These are phyloP conservation scores for Volvox reticuliferus DNA, from an alignment of 139 green algal species.

Conservation along the genomic window DNA sequence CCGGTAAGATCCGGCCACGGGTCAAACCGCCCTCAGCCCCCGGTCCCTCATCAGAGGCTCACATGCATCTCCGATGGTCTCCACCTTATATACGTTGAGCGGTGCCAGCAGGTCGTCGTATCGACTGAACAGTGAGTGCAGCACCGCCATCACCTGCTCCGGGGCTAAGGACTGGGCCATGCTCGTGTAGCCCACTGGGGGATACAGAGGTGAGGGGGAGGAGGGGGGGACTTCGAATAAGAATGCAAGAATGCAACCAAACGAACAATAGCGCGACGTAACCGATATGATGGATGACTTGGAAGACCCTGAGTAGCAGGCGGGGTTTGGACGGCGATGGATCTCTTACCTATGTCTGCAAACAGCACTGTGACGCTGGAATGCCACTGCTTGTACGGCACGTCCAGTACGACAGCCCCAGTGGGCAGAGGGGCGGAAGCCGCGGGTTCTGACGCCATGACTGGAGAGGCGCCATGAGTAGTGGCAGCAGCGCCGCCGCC, in stretches of 20 bases:
- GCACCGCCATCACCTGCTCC: slow-evolving; percentile 49
- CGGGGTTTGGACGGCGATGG: too few species aligned
- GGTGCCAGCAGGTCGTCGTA: slow-evolving; percentile 51
- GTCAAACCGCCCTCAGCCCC: too few species aligned
- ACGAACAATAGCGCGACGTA: too few species aligned
- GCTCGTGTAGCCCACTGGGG: slow-evolving; percentile 31
- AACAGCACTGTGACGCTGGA: slow-evolving; percentile 29
- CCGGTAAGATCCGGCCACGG: too few species aligned
- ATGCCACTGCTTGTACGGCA: slow-evolving; percentile 62
- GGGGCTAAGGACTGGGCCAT: slow-evolving; percentile 29
- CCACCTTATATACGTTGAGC: slow-evolving; percentile 51
- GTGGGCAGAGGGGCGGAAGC: too few species aligned
- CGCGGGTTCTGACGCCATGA: neutral
- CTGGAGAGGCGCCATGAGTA: neutral
- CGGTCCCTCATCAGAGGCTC: neutral
- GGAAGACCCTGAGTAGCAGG: too few species aligned
- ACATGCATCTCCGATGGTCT: slow-evolving; percentile 55
- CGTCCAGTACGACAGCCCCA: neutral
- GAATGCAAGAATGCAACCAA: too few species aligned
- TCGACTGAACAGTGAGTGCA: slow-evolving; percentile 52
- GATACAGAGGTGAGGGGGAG: neutral
- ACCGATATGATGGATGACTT: too few species aligned
- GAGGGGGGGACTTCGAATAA: neutral
- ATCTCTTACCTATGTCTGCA: slow-evolving; percentile 17
- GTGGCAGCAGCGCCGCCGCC: neutral